Base-by-base conservation (phyloP, 2,329 filamentous ascomycete species). In the Botryotinia narcissicola region DNA sequence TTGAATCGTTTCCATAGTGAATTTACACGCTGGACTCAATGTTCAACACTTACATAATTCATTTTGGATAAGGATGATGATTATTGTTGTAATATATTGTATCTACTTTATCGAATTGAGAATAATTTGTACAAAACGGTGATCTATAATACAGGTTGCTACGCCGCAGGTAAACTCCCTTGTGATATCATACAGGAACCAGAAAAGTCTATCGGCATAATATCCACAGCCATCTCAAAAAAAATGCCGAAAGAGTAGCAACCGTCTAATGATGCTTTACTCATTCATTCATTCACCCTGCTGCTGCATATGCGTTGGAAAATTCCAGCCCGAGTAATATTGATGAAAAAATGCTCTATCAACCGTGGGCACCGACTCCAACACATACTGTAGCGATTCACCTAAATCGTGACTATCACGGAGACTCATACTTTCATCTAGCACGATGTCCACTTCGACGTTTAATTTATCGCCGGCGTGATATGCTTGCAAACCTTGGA, bases 391-490 rank as follows among this genome's bases (percentile, higher is more conserved):
- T 76, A 91, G 78, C 4, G 88, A 90, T 82, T 91, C 89, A 0
- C 87, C 87, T 59, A 91, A 82, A 79, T 91, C 89, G 75, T 91
- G 89, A 22, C 84, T 85, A 70, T 82, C 83, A 62, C 84, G 84
- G 70, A 91, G 77, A 68, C 83, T 85, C 57, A 85, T 86, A 64
- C 86, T 83, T 76, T 86, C 85, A 62, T 87, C 85, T 76, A 91
- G 81, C 51, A 91, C 80, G 32, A 90, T 84, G 76, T 91, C 89
- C 35, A 89, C 86, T 79, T 91, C 89, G 0, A 88, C 88, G 84
- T 89, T 90, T 1, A 90, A 83, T 10, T 88, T 88, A 77, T 91
- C 89, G 20, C 89, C 89, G 0, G 87, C 86, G 77, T 91, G 89
- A 76, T 91, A 91, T 0, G 87, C 86, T 73, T 84, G 87, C 54